Base-by-base conservation (phyloP, 371 early-diverging fungal genomes). In the Blastocladiella emersonii region DNA sequence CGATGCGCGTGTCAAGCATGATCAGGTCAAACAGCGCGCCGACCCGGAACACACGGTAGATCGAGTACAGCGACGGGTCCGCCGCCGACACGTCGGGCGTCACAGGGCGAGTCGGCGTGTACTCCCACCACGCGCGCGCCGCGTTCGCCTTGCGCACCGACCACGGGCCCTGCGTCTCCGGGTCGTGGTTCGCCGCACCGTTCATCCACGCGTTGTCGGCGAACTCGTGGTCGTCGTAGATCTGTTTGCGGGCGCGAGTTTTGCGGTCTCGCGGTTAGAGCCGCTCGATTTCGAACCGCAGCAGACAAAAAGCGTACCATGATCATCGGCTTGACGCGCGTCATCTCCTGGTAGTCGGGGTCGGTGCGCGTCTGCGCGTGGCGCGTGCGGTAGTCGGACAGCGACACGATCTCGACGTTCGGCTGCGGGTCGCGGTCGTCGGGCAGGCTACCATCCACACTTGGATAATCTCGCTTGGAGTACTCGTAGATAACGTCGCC, bases 1-100 rank as follows among this genome's bases (percentile, higher is more conserved):
- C 49, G 35, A 72, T 72, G 12, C 75, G 65, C 3, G 75, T 75
- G 61, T 75, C 75, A 32, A 75, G 63, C 71, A 75, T 73, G 44
- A 70, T 62, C 56, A 75, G 48, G 57, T 75, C 75, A 7, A 72
- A 19, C 21, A 75, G 64, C 25, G 63, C 68, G 45, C 75, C 75
- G 56, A 68, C 53, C n/a, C 61, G 64, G 64, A 75, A 72, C n/a
- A 30, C 30, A 19, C 75, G 71, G 68, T 72, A 75, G 61, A 75
- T 71, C 43, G 48, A 6, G 49, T 13, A 49, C 37, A 7, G 41
- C 41, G 41, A 4, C 7, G 7, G 7, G 37, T 37, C 4, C 37
- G 37, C 37, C 27, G 5, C 3, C 15, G 5, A 1, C 10, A 10
- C 45, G 19, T 10, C 21, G 23, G 17, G 5, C 19, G 17, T 10